phyloP scores from a whole-genome alignment of 208 protist genomes.

The Crithidia thermophila region DNA sequence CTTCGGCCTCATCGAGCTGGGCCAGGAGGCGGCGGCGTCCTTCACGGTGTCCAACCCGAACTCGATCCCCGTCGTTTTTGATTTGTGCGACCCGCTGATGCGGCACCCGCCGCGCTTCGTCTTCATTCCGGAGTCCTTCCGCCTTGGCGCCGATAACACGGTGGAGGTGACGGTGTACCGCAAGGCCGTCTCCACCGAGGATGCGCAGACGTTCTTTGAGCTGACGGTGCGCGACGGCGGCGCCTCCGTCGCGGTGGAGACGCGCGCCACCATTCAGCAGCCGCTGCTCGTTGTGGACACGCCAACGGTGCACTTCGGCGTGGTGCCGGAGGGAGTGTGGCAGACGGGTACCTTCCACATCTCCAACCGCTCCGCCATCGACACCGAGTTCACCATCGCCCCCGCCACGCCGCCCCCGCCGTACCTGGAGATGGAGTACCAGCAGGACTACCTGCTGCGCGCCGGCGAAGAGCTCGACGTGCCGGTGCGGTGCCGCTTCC shows the following conservation, averaged over 20 bases:
- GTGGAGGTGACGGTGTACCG: slow-evolving; percentile 91
- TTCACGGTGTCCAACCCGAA: slow-evolving; percentile 92
- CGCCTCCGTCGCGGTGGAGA: slow-evolving; percentile 78
- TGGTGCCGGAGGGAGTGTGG: slow-evolving; percentile 76
- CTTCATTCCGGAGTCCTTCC: slow-evolving; percentile 75
- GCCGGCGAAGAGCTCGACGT: slow-evolving; percentile 65
- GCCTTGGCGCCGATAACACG: slow-evolving; percentile 74
- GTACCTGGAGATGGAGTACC: slow-evolving; percentile 63
- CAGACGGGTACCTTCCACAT: slow-evolving; percentile 61
- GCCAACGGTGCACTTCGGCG: slow-evolving; percentile 70
- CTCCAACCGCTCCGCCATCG: slow-evolving; percentile 76
- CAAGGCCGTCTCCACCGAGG: slow-evolving; percentile 72
- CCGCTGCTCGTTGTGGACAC: slow-evolving; percentile 62
- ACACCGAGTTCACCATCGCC: slow-evolving; percentile 75
- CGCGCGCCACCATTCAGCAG: slow-evolving; percentile 81
- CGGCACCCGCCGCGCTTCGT: slow-evolving; percentile 82
- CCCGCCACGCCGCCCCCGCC: slow-evolving; percentile 40
- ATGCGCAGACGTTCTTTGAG: slow-evolving; percentile 89
- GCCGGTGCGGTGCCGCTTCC: slow-evolving; percentile 64
- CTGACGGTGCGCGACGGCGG: slow-evolving; percentile 78
- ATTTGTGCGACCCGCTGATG: slow-evolving; percentile 79
- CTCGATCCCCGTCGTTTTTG: slow-evolving; percentile 73
- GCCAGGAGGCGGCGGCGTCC: slow-evolving; percentile 67
- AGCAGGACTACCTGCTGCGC: slow-evolving; percentile 37
- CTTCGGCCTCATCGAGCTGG: slow-evolving; percentile 87